Base-by-base conservation (phyloP, 768 basidiomycete genomes). In the Auricularia cornea region DNA sequence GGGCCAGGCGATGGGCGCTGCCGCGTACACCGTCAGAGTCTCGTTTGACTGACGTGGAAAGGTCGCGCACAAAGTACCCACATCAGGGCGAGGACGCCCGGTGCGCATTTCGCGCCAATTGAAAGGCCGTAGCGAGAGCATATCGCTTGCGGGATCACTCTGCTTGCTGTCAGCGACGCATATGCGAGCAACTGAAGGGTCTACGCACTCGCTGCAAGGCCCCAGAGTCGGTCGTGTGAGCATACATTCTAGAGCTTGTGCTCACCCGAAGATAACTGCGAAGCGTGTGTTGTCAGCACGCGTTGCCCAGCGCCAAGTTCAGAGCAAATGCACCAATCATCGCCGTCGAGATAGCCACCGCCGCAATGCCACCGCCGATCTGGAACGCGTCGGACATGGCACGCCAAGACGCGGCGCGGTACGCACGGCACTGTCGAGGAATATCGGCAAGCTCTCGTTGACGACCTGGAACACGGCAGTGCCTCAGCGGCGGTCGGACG, bases 381-480 rank as follows among this genome's bases (percentile, higher is more conserved):
- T 83, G 40, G 10, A 30, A 26, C n/a, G 3, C 18, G 20, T 32
- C 16, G 44, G 18, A 33, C 23, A 52, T 30, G 11, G 29, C 61
- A 32, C 2, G 51, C 2, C 18, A 20, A 3, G 54, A 28, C 26
- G 54, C 28, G 28, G 6, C 0, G 28, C 6, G 26, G 30, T 23
- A 66, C 74, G 60, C 70, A 83, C 80, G 20, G 89, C 89, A 66
- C 84, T 85, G 69, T 92, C 89, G 57, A 92, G 74, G 72, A 92
- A 92, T 52, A 92, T 90, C 38, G 89, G 89, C 63, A 93, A 81
- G 74, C 87, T 88, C 71, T 92, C 90, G 66, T 92, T 92, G 62
- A 92, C 78, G 63, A 92, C 83, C 90, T 90, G 32, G 56, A 44
- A 56, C 62, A 23, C 23, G 23, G 18, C 11, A 41, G 29, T 23